Base-by-base conservation (phyloP, 2,329 filamentous ascomycete species). In the Trichoderma koningii region DNA sequence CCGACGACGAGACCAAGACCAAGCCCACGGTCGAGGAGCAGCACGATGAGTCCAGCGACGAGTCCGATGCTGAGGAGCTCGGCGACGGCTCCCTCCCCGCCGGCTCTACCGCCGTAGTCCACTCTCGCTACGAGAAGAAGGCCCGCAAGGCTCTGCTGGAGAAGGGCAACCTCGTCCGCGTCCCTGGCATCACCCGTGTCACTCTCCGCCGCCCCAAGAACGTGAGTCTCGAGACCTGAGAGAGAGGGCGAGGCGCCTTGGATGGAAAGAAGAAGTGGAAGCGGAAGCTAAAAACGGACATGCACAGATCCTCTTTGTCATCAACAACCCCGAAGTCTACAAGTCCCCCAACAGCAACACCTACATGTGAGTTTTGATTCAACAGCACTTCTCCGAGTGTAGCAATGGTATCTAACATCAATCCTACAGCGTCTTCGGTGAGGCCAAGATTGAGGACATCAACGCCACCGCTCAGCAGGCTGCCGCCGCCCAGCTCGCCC, bases 51-150 rank as follows among this genome's bases (percentile, higher is more conserved):
- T 87, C 85, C 77, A 89, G 86, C 82, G 88, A 87, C 75, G 89
- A 92, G 72, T 91, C 89, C 73, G 91, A 92, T 74, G 89, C 85
- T 73, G 93, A 95, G 74, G 91, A 96, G 74, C 90, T 90, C 73
- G 89, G 86, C 74, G 93, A 95, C 79, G 89, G 87, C 69, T 87
- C 87, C 72, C 78, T 86, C 71, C 92, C 94, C 78, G 89, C 91
- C 72, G 95, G 94, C 77, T 91, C 93, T 76, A 88, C 90, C 70
- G 90, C 94, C 76, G 88, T 95, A 75, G 89, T 99, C 77, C 94
- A 98, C 87, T 97, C 92, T 78, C 93, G 95, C 81, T 98, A 98
- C 85, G 95, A 99, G 90, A 99, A 99, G 91, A 99, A 99, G 89
- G 96, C 95, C 75, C 90, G 95, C 83, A 99, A 99, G 88, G 93